These are phyloP conservation scores for Vigna hirtella DNA, from an alignment of 306 rosid genomes.

Conservation along the genomic window DNA sequence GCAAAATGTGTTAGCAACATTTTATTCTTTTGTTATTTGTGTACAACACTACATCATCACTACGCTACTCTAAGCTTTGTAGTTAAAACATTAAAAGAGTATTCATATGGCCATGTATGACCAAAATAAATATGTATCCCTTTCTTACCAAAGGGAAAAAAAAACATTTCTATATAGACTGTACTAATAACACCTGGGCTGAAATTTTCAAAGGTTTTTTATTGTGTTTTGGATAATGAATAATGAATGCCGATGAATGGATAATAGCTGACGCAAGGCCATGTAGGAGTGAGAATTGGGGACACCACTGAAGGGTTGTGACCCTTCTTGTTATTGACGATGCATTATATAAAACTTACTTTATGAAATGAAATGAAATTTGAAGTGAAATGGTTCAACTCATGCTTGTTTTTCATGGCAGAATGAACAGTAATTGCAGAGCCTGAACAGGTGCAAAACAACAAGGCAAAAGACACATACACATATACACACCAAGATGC, in stretches of 20 bases:
- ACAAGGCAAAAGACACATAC: constrained; percentile 28
- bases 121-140: not conserved
- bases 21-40: not conserved
- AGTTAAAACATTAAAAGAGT: not conserved
- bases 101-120: not conserved
- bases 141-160: not conserved
- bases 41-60: not conserved
- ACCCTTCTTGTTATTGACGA: constrained; percentile 40
- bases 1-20: not conserved
- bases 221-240: constrained; percentile 38
- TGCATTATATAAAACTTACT: not conserved
- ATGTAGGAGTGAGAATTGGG: constrained; percentile 43
- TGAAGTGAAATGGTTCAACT: not conserved
- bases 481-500: not conserved
- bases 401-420: constrained; percentile 20
- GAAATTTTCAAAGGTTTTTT: not conserved
- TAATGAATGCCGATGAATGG: constrained; percentile 51
- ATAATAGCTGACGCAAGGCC: constrained; percentile 59
- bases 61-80: not conserved
- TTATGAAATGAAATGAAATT: not conserved
- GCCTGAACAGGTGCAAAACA: not conserved
- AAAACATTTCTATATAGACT: not conserved
- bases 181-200: not conserved
- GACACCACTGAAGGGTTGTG: constrained; percentile 13
- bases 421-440: not conserved